Evolutionary conservation across 169 alveolate species (phyloP).

Genomic region (Amoebophrya sp.): DNA sequence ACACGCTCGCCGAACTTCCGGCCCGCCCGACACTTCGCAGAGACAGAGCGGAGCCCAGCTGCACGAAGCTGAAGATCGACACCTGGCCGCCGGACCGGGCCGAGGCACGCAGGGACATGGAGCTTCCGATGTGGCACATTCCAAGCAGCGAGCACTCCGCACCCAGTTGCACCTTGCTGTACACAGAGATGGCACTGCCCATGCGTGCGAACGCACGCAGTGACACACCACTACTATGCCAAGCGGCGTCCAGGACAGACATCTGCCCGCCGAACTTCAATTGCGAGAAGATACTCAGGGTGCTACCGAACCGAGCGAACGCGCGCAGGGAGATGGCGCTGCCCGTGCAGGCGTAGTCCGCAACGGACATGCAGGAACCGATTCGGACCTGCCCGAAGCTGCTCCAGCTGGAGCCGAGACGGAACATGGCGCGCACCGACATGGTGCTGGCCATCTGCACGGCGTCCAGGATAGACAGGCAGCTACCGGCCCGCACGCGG

Average conservation of each 20-base stretch:
- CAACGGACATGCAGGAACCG: neutral
- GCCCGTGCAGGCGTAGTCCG: constrained; percentile 7
- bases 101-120: constrained; percentile 14
- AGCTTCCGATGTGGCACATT: constrained; percentile 9
- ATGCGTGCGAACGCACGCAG: constrained; percentile 8
- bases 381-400: neutral
- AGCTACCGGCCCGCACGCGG: neutral
- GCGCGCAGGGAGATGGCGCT: constrained; percentile 20
- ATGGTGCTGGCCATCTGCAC: neutral
- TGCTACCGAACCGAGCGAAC: constrained; percentile 21
- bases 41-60: neutral
- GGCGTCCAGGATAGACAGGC: neutral
- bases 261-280: constrained; percentile 22
- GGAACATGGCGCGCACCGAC: constrained; percentile 19
- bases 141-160: neutral
- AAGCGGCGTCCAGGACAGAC: constrained; percentile 9
- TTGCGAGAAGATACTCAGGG: neutral
- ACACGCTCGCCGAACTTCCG: neutral
- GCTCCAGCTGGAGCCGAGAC: constrained; percentile 2
- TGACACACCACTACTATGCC: neutral
- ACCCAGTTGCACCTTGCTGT: neutral
- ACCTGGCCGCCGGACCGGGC: neutral
- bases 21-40: neutral
- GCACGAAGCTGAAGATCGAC: neutral
- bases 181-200: constrained; percentile 3